Evolutionary conservation across 768 basidiomycete genomes (phyloP), one percentile per base, ranked within the genome.

Genomic region (Hypholoma fasciculare): DNA sequence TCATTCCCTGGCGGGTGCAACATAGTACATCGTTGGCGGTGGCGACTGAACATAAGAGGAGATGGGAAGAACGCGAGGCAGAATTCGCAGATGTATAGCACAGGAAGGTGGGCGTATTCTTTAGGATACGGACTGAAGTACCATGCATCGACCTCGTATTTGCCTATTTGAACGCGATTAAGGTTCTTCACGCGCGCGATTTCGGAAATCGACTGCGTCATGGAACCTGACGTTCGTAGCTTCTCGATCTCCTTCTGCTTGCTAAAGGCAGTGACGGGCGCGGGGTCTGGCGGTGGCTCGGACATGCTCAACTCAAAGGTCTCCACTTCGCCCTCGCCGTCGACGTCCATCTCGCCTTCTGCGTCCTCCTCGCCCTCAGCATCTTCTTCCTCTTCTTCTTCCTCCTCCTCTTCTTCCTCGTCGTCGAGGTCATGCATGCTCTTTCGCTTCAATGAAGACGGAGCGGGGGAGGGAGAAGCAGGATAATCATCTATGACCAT

Each of bases 241-340:
- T 98, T 98, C 78, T 98, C 96, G 67, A 98, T 98, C 73, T 99
- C 97, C 74, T 96, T 90, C 73, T 97, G 92, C 74, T 99, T 99
- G 72, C 94, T 96, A 79, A 96, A 96, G 17, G 85, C 68, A 42
- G 85, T 74, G 23, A 80, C 69, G 2, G 86, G 83, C 9, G 78
- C 82, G 0, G 83, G 69, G 51, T 84, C 81, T 12, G 77, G 76
- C 56, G 78, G 78, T 19, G 80, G 77, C 46, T 83, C 79, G 59
- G 82, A 71, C 61, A 82, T 73, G 65, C 77, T 81, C 47, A 88
- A 69, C 67, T 93, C 87, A 65, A 89, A 85, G 52, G 84, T 82
- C 63, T 89, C 86, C 23, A 77, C 80, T 57, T 88, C 86, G n/a
- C 82, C 86, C 64, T 94, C 93, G 37, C 84, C 90, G 62, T 88